Evolutionary conservation across 306 rosid genomes (phyloP).

Genomic region (Fagus sylvatica): DNA sequence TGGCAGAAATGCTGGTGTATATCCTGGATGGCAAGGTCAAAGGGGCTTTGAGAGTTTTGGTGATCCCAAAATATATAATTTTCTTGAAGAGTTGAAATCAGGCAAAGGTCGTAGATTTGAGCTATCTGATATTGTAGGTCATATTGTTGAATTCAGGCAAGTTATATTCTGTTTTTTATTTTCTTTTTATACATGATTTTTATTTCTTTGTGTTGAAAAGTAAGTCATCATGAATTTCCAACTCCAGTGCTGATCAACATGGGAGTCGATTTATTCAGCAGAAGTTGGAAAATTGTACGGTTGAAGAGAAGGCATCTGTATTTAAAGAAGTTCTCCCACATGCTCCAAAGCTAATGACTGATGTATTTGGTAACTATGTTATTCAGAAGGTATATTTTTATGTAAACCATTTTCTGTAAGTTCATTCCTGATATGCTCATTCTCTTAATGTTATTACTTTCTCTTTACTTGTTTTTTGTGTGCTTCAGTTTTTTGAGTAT

Average conservation of each 20-base stretch:
- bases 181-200: conserved; percentile 14
- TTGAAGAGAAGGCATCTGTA: conserved; percentile 46
- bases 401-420: background rate
- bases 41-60: conserved; percentile 38
- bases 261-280: conserved; percentile 64
- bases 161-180: conserved; percentile 20
- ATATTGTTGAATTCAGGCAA: conserved; percentile 53
- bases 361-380: conserved; percentile 58
- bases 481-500: conserved; percentile 48
- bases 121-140: conserved; percentile 54
- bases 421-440: background rate
- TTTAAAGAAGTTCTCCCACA: conserved; percentile 57
- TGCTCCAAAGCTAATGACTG: conserved; percentile 50
- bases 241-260: conserved; percentile 53
- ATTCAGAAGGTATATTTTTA: conserved; percentile 45
- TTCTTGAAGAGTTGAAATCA: conserved; percentile 55
- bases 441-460: background rate
- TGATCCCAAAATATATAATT: conserved; percentile 51
- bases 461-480: background rate
- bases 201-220: conserved; percentile 20
- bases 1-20: conserved; percentile 41
- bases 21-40: conserved; percentile 56
- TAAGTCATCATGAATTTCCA: conserved; percentile 26
- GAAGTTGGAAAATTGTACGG: conserved; percentile 42
- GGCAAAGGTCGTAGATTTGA: conserved; percentile 60